These are phyloP conservation scores for Emergomyces africanus DNA, from an alignment of 2,329 filamentous ascomycete genomes.

Conservation along the genomic window DNA sequence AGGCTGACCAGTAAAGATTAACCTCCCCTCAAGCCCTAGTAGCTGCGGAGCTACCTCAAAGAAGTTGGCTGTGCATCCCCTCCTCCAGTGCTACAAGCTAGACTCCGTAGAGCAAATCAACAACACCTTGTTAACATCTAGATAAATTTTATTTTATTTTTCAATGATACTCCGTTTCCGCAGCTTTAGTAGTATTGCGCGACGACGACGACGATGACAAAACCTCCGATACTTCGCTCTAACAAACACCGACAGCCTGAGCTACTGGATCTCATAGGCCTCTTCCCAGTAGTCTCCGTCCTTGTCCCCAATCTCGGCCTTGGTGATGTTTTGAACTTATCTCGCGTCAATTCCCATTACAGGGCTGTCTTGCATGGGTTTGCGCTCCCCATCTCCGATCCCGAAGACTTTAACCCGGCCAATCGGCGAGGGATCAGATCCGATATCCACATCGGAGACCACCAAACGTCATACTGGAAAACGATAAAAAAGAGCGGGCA, in stretches of 20 bases:
- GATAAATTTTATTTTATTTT: background rate
- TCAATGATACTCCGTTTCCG: background rate
- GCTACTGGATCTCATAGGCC: slow-evolving; percentile 14
- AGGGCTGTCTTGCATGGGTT: slow-evolving; percentile 20
- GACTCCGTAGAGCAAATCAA: background rate
- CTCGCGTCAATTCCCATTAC: slow-evolving; percentile 13
- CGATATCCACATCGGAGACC: slow-evolving; percentile 16
- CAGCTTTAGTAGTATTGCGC: background rate
- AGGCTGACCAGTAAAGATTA: background rate
- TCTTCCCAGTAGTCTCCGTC: slow-evolving; percentile 17
- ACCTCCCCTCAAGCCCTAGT: background rate
- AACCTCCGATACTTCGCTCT: background rate
- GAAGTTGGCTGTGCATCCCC: background rate
- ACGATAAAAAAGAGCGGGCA: slow-evolving; percentile 15
- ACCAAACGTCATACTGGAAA: slow-evolving; percentile 19
- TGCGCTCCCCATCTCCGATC: slow-evolving; percentile 2
- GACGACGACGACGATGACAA: background rate
- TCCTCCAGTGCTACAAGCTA: background rate
- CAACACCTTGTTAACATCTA: background rate
- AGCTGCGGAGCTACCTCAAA: background rate
- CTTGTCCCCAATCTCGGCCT: slow-evolving; percentile 14
- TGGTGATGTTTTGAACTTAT: slow-evolving; percentile 19
- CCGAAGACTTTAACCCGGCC: background rate
- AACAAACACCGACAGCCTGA: slow-evolving; percentile 5
- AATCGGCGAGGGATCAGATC: slow-evolving; percentile 5